Evolutionary conservation across 305 asterid genomes (phyloP), one percentile per base, ranked within the genome.

Genomic region (Fraxinus platypoda): DNA sequence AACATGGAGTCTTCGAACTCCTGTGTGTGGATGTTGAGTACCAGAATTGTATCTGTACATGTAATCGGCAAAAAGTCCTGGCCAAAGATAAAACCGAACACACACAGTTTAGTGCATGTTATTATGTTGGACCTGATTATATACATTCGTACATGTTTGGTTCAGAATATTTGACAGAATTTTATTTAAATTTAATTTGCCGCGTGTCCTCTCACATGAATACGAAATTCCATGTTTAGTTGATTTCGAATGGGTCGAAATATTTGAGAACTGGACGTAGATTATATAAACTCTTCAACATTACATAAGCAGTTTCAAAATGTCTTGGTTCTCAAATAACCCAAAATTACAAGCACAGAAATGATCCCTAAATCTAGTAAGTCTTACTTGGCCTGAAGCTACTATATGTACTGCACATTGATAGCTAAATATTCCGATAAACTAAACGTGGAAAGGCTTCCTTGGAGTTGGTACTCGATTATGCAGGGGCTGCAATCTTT

Each of bases 391-490:
- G 11, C 15, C 71, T 8, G 71, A 62, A 19, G 30, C 71, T 62
- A 8, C 71, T 21, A 21, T 59, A 59, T 59, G 71, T 59, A 21
- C 71, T 59, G 31, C 71, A 59, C 12, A 59, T 59, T 21, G 9
- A 64, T 74, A 46, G 52, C 52, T 43, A 43, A 43, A 11, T 43
- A 43, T 43, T 12, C 52, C 5, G 52, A 43, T 43, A 13, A 43
- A 37, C 90, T 92, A 91, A 83, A 88, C 90, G 41, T 4, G 87
- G 87, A 83, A 94, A 12, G 93, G 98, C 81, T 94, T 96, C 87
- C 98, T 87, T 6, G 99, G 99, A 1, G 97, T 94, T 7, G 98
- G 98, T 3, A 97, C 92, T 78, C 99, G 90, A 75, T 91, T 85
- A 83, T 93, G 98, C 87, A 94, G 83, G 17, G 97, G 89, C 82